phyloP scores from a whole-genome alignment of 2,329 filamentous ascomycete species.

The Beauveria rudraprayagi region DNA sequence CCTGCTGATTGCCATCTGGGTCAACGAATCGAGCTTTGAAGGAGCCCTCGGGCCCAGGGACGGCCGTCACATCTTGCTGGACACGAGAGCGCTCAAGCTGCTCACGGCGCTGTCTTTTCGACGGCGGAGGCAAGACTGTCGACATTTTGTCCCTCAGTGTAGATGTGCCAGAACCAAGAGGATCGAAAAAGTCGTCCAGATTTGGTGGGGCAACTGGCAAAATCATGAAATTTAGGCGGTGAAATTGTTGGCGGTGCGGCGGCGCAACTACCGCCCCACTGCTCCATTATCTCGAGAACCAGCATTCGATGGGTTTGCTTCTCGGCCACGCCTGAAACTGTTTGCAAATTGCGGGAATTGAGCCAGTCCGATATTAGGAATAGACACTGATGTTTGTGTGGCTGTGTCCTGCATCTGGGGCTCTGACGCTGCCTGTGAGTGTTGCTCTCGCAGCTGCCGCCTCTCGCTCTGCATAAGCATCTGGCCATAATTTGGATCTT shows the following conservation, averaged over 20 bases:
- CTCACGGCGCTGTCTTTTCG: slow-evolving; percentile 77
- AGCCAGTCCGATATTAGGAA: slow-evolving; percentile 21
- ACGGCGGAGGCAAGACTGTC: slow-evolving; percentile 74
- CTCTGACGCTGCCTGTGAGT: slow-evolving; percentile 21
- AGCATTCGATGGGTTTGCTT: background rate
- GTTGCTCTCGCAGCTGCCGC: background rate
- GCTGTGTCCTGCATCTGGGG: slow-evolving; percentile 21
- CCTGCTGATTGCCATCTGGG: slow-evolving; percentile 62
- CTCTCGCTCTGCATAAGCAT: background rate
- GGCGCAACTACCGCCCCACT: slow-evolving; percentile 3
- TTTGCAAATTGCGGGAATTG: slow-evolving; percentile 23
- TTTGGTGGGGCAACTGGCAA: slow-evolving; percentile 23
- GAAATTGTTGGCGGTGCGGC: slow-evolving; percentile 10
- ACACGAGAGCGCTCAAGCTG: slow-evolving; percentile 60
- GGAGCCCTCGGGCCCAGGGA: slow-evolving; percentile 62
- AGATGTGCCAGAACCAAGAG: background rate
- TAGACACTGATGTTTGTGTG: slow-evolving; percentile 19
- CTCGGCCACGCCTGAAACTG: slow-evolving; percentile 23
- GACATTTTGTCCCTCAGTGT: slow-evolving; percentile 49
- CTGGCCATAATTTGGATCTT: background rate
- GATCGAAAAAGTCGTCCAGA: slow-evolving; percentile 5
- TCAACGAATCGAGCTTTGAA: slow-evolving; percentile 86
- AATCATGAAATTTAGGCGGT: slow-evolving; percentile 26
- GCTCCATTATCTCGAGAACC: background rate
- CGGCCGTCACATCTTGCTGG: slow-evolving; percentile 66